Evolutionary conservation across 495 filamentous ascomycete genomes (phyloP).

Genomic region (Clavariopsis aquatica): DNA sequence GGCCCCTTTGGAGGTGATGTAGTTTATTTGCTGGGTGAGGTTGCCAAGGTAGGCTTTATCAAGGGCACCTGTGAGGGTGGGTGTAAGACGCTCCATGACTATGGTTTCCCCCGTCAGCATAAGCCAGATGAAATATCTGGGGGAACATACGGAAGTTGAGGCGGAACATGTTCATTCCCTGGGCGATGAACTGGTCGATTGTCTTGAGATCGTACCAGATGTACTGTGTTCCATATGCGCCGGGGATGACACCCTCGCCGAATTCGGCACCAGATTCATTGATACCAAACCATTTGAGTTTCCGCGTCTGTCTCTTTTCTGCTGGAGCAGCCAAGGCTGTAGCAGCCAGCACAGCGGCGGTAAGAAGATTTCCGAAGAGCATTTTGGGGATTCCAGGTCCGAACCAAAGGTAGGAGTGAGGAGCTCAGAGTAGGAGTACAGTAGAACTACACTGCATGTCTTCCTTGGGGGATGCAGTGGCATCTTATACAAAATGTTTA

Average conservation of each 20-base stretch:
- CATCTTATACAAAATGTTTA: constrained; percentile 12
- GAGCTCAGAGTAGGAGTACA: neutral
- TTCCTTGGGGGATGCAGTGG: neutral
- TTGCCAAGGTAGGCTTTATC: constrained; percentile 51
- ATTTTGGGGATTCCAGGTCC: constrained; percentile 1
- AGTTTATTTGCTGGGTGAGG: constrained; percentile 50
- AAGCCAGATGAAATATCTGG: no score
- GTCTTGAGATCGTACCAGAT: constrained; percentile 36
- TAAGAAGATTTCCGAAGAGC: constrained; percentile 24
- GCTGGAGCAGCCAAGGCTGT: constrained; percentile 18
- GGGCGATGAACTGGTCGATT: constrained; percentile 52
- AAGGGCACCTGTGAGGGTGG: constrained; percentile 50
- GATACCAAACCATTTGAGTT: constrained; percentile 37
- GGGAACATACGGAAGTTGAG: constrained; percentile 53
- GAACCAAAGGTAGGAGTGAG: neutral
- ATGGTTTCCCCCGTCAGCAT: neutral
- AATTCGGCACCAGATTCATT: constrained; percentile 37
- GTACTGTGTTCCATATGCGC: constrained; percentile 34
- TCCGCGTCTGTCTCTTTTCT: constrained; percentile 15
- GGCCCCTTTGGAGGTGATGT: constrained; percentile 63
- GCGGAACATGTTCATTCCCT: constrained; percentile 72
- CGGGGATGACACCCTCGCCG: constrained; percentile 32
- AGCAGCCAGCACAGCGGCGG: constrained; percentile 4
- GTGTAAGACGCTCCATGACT: constrained; percentile 70
- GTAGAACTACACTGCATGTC: neutral